A percentile compares a stretch with the other conserved stretches of the same genome.
These are phyloP conservation scores for Neoconidiobolus thromboides DNA, from an alignment of 371 early-diverging fungal species.

Conservation along the genomic window DNA sequence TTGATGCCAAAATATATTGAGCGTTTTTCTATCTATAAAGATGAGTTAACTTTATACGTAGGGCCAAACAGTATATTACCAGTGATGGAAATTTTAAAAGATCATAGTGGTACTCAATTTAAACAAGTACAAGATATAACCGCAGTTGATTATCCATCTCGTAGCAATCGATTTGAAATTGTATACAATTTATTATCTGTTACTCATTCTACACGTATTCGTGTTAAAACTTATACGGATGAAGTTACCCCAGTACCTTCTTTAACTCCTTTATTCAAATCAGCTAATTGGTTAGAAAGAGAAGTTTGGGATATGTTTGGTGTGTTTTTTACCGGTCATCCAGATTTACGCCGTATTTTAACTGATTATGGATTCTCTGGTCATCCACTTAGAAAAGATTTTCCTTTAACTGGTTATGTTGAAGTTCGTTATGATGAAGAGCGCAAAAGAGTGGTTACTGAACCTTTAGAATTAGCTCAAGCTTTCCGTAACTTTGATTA, in stretches of 20 bases:
- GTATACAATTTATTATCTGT: constrained; percentile 83
- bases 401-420: constrained; percentile 90
- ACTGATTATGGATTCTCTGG: constrained; percentile 98
- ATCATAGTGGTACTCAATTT: constrained; percentile 83
- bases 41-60: constrained; percentile 84
- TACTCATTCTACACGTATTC: constrained; percentile 80
- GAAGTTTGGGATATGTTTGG: constrained; percentile 98
- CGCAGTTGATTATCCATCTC: constrained; percentile 81
- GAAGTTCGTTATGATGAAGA: constrained; percentile 94
- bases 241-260: constrained; percentile 85
- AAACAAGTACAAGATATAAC: constrained; percentile 76
- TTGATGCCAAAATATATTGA: constrained; percentile 89
- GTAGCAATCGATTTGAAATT: constrained; percentile 86
- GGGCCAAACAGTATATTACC: constrained; percentile 64
- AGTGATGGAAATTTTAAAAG: constrained; percentile 73
- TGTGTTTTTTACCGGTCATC: constrained; percentile 86
- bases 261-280: constrained; percentile 42
- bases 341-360: constrained; percentile 90
- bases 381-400: constrained; percentile 93
- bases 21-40: constrained; percentile 92
- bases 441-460: constrained; percentile 88
- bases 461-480: constrained; percentile 90
- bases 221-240: constrained; percentile 90
- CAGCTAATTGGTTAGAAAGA: constrained; percentile 95
- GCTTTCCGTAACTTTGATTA: constrained; percentile 91